phyloP scores from a whole-genome alignment of 257 asterid species.

The Salvia hispanica region DNA sequence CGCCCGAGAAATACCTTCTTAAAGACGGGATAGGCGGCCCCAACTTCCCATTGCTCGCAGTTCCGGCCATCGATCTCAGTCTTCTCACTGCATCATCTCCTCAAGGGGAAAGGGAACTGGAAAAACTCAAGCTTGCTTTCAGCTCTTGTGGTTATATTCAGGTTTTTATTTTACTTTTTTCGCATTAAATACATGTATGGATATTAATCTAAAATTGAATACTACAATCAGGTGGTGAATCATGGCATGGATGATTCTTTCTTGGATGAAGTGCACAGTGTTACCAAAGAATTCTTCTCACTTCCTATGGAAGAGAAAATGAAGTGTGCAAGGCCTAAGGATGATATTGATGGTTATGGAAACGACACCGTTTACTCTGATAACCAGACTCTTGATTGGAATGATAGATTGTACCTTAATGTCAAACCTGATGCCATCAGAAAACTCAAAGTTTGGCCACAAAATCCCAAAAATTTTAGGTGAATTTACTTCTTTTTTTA shows the following conservation, averaged over 20 bases:
- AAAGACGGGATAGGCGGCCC: conserved; percentile 31
- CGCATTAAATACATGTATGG: neutral
- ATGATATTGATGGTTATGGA: conserved; percentile 42
- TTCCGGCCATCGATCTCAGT: conserved; percentile 39
- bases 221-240: conserved; percentile 32
- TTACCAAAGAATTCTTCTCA: conserved; percentile 35
- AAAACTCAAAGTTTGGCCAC: conserved; percentile 44
- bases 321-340: conserved; percentile 33
- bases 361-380: conserved; percentile 37
- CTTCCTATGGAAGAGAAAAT: conserved; percentile 51
- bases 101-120: conserved; percentile 30
- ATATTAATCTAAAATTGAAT: too few species aligned
- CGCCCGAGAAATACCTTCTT: conserved; percentile 37
- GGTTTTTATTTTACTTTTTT: conserved; percentile 19
- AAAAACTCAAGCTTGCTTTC: conserved; percentile 35
- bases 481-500: neutral
- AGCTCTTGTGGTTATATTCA: conserved; percentile 42
- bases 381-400: conserved; percentile 38
- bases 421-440: conserved; percentile 32
- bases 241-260: conserved; percentile 39
- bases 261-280: conserved; percentile 35
- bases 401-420: conserved; percentile 36
- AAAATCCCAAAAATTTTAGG: conserved; percentile 43
- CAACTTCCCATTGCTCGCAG: conserved; percentile 29
- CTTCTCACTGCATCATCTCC: conserved; percentile 41